Evolutionary conservation across 208 protist species (phyloP).

Genomic region (Trypanosoma mega): DNA sequence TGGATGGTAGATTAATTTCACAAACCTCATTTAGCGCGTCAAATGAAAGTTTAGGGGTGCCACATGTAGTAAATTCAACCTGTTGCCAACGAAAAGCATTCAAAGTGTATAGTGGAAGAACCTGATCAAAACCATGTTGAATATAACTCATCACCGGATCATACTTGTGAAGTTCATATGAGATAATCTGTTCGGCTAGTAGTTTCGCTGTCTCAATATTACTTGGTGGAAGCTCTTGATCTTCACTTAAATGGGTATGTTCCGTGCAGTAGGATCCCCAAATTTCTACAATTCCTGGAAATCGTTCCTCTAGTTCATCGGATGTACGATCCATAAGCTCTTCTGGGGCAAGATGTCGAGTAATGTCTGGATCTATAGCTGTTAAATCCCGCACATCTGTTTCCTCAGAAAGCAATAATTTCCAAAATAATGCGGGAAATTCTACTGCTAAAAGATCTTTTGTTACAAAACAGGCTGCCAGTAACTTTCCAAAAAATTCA

Average conservation of each 20-base stretch:
- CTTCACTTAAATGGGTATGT: slow-evolving; percentile 37
- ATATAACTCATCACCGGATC: slow-evolving; percentile 67
- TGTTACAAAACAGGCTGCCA: slow-evolving; percentile 92
- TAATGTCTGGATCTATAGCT: slow-evolving; percentile 62
- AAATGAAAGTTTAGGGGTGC: slow-evolving; percentile 73
- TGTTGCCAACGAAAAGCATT: slow-evolving; percentile 86
- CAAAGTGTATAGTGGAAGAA: slow-evolving; percentile 82
- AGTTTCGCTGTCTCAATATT: slow-evolving; percentile 44
- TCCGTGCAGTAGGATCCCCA: slow-evolving; percentile 46
- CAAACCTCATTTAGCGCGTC: slow-evolving; percentile 73
- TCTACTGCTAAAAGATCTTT: slow-evolving; percentile 90
- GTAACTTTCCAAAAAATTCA: slow-evolving; percentile 92
- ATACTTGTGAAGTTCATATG: slow-evolving; percentile 67
- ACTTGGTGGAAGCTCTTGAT: slow-evolving; percentile 48
- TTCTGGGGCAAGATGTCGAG: slow-evolving; percentile 49
- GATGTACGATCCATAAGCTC: slow-evolving; percentile 57
- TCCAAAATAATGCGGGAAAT: slow-evolving; percentile 94
- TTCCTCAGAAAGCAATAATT: slow-evolving; percentile 80
- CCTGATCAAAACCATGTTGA: slow-evolving; percentile 71
- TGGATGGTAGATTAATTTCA: slow-evolving; percentile 61
- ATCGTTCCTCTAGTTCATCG: slow-evolving; percentile 83
- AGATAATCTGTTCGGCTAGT: slow-evolving; percentile 61
- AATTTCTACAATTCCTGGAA: slow-evolving; percentile 61
- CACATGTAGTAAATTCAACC: slow-evolving; percentile 81
- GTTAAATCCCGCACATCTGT: slow-evolving; percentile 50